Evolutionary conservation across 1,139 yeast genomes (phyloP), one percentile per base, ranked within the genome.

Genomic region (Waltiozyma sp.): DNA sequence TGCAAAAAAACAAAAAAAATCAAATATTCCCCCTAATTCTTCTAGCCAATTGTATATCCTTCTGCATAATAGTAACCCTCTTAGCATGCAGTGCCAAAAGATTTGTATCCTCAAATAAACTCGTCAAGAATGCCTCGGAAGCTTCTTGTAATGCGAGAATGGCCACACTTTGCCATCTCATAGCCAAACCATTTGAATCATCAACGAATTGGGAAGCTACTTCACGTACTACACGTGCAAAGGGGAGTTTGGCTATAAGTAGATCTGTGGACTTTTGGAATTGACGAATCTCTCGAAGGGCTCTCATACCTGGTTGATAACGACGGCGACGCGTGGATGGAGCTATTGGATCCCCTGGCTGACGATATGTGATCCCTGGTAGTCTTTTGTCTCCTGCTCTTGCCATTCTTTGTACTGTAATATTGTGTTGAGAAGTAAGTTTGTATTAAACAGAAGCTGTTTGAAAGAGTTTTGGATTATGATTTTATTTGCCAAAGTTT

Each of bases 21-120:
- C 41, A 49, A 40, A 49, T 49, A 28, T 53, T 65, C 13, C 96
- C 96, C 51, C 96, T 71, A 42, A 89, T 79, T 57, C 96, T 70
- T 60, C 96, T 72, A 2, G 96, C 97, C 53, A 89, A 68, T 56
- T 87, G 95, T 51, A 89, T 81, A 59, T 89, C 97, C 60, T 84
- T 86, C 56, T 85, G 89, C 95, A 87, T 87, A 24, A 89, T 85
- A 0, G 97, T 89, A 19, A 89, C 95, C 51, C 97, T 69, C 58
- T 86, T 88, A 2, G 96, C 96, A 61, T 89, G 97, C 33, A 87
- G 70, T 5, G 96, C 96, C 64, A 95, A 76, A 41, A 89, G 62
- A 55, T 88, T 88, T 9, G 96, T 88, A 59, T 89, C 96, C 59
- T 89, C 96, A 50, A 89, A 72, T 43, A 89, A 63, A 47, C 88